Evolutionary conservation across 2,329 filamentous ascomycete genomes (phyloP).

Genomic region (Aspergillus chevalieri): DNA sequence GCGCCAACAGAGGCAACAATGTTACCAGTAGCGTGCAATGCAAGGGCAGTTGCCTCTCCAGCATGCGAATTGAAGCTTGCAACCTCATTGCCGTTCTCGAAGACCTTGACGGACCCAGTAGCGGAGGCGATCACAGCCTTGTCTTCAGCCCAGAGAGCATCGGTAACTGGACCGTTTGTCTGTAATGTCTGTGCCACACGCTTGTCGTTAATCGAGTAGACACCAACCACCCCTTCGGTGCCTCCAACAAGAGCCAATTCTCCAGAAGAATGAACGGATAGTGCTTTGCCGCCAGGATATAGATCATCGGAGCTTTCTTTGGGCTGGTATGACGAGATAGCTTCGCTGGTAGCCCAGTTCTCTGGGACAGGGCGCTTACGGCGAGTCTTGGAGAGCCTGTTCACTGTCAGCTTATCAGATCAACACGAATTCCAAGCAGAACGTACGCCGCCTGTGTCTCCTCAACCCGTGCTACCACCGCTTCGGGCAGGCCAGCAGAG

Average conservation of each 20-base stretch:
- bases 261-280: constrained; percentile 55
- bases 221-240: constrained; percentile 64
- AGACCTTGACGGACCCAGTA: constrained; percentile 73
- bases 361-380: constrained; percentile 83
- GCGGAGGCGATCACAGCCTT: constrained; percentile 68
- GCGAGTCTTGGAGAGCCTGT: constrained; percentile 75
- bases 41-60: constrained; percentile 69
- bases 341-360: constrained; percentile 73
- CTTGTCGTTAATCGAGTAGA: constrained; percentile 73
- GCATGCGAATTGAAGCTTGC: constrained; percentile 74
- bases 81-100: constrained; percentile 63
- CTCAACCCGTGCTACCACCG: constrained; percentile 66
- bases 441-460: constrained; percentile 72
- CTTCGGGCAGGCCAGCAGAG: constrained; percentile 66
- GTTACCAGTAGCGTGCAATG: constrained; percentile 74
- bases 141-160: constrained; percentile 53
- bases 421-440: background rate
- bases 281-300: constrained; percentile 52
- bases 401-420: constrained; percentile 15
- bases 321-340: constrained; percentile 57
- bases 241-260: constrained; percentile 69
- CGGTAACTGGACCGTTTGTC: constrained; percentile 61
- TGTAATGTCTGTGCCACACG: constrained; percentile 66
- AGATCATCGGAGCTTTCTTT: constrained; percentile 50
- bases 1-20: constrained; percentile 80